Evolutionary conservation across 2,329 filamentous ascomycete species (phyloP), one percentile per base, ranked within the genome.

Genomic region (Cryoendolithus antarcticus): DNA sequence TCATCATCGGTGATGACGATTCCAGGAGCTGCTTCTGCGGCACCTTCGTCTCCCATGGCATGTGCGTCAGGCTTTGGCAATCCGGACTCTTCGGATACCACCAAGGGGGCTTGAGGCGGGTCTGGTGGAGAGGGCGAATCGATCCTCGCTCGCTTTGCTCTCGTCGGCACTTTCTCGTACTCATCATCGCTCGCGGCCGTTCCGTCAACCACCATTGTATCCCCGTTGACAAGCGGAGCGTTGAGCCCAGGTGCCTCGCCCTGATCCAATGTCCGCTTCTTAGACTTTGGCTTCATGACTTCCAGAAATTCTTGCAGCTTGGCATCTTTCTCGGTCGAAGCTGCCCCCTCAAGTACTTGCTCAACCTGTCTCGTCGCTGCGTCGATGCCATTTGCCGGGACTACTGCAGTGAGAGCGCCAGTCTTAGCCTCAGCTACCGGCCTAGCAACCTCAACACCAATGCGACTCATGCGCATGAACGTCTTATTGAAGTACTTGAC

Each of bases 401-500:
- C n/a, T 5, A 12, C 11, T 9, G 43, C 41, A 13, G 45, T 44
- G 1, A 43, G 42, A 6, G 42, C 41, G 9, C 12, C 37, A 21
- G 30, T 34, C 34, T 40, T 42, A 5, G 46, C 74, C 58, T 67
- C 52, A 30, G 50, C 47, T 31, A 93, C 82, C 44, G 91, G 81
- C 59, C 75, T 80, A 41, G 91, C 91, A 55, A 91, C 67, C 65
- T 95, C 88, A 45, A 95, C 91, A 24, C 72, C 74, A 54, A 98
- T 86, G 67, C 81, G 93, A 42, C 88, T 94, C 83, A 95, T 91
- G 52, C 86, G 85, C 54, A 98, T 86, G 63, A 86, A 98, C 47
- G 88, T 81, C 59, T 77, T 85, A 69, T 98, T 88, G 71, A 95
- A 95, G 67, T 94, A 93, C 62, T 84, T 88, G 59, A 93, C 82